Conservation (phyloP, 345 rosid species). For the Arabidopsis arenosa region DNA sequence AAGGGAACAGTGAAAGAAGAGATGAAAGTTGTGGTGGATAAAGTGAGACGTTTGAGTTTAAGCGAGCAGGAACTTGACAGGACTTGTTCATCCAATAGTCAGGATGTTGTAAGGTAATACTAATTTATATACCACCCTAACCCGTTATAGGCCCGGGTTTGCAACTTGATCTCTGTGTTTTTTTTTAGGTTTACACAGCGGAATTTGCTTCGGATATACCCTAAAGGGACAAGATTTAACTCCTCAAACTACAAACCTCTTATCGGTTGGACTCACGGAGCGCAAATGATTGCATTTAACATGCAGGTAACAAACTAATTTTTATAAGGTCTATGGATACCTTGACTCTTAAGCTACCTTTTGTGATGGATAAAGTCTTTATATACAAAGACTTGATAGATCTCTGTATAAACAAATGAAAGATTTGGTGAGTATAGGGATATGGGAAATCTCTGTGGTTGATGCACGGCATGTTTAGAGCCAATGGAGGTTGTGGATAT, state of each 20-base stretch:
- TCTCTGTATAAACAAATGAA: not conserved
- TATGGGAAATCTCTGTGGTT: conserved; percentile 80
- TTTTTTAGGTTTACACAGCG: conserved; percentile 80
- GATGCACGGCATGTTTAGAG: conserved; percentile 97
- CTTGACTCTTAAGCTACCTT: conserved; percentile 25
- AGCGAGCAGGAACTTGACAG: conserved; percentile 73
- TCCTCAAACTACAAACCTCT: conserved; percentile 94
- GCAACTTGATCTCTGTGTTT: conserved; percentile 9
- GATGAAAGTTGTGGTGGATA: conserved; percentile 49
- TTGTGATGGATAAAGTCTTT: not conserved
- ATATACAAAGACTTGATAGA: not conserved
- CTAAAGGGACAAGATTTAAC: conserved; percentile 80
- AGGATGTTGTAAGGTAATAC: conserved; percentile 64
- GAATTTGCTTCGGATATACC: conserved; percentile 83
- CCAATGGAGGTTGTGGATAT: conserved; percentile 92
- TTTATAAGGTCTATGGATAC: not conserved
- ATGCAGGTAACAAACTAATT: conserved; percentile 59
- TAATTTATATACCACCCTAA: not conserved
- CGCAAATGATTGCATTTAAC: conserved; percentile 98
- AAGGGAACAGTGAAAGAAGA: conserved; percentile 55
- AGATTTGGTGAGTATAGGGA: conserved; percentile 53
- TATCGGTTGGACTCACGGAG: conserved; percentile 96
- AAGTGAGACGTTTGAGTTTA: conserved; percentile 78
- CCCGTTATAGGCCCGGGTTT: not conserved
- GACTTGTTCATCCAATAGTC: conserved; percentile 57